Percentiles rank a stretch among this genome's conserved stretches.
Evolutionary conservation across 768 basidiomycete species (phyloP).

Genomic region (Serendipita sp.): DNA sequence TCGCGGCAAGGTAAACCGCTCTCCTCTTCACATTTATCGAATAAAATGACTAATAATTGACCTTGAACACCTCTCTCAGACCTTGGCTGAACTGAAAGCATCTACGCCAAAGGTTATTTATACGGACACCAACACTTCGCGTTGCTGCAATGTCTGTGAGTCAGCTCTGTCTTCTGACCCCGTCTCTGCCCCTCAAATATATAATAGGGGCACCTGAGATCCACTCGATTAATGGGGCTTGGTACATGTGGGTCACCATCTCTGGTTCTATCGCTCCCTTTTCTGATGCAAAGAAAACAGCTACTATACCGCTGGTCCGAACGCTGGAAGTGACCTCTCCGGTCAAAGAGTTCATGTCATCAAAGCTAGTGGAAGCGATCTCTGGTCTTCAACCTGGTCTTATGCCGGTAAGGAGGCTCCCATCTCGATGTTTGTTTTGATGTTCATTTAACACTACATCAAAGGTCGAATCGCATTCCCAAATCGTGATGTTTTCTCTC

Average conservation of each 20-base stretch:
- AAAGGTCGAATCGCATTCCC: neutral
- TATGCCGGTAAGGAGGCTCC: neutral
- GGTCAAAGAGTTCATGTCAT: neutral
- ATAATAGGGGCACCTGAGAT: too few species aligned
- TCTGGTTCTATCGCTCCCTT: too few species aligned
- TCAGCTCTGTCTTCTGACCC: neutral
- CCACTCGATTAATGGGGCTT: too few species aligned
- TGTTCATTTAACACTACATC: too few species aligned
- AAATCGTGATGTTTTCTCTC: neutral
- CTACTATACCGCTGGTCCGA: neutral
- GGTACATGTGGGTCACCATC: too few species aligned
- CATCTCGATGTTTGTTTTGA: too few species aligned
- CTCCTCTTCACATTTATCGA: too few species aligned
- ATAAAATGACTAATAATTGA: neutral
- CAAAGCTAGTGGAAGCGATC: neutral
- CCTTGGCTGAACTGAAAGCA: neutral
- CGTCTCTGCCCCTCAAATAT: too few species aligned
- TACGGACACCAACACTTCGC: conserved; percentile 6
- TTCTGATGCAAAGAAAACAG: too few species aligned
- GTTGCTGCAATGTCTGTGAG: conserved; percentile 10
- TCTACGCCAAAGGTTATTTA: conserved; percentile 9
- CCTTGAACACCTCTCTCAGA: neutral
- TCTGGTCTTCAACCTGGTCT: neutral
- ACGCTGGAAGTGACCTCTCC: neutral
- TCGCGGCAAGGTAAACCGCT: too few species aligned